Percentiles rank a stretch among this genome's conserved stretches.
Conservation (phyloP, 371 early-diverging fungal genomes). For the Entomophthora muscae region DNA sequence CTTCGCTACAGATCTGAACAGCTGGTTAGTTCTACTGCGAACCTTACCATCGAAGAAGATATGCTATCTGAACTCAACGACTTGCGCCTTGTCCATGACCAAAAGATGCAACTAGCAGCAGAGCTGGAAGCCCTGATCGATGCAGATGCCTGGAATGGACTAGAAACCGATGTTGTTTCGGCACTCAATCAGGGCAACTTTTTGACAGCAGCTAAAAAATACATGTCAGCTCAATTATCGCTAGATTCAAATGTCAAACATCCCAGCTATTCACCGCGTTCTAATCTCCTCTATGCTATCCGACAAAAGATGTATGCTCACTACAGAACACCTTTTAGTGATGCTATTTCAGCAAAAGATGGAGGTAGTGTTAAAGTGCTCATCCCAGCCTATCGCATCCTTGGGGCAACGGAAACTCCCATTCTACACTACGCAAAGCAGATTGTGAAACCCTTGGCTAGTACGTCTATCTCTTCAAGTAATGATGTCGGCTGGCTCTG, state of each 20-base stretch:
- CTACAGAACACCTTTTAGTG: background rate
- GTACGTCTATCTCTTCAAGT: background rate
- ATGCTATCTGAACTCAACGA: background rate
- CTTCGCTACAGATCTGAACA: background rate
- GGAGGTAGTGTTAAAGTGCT: background rate
- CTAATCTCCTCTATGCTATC: background rate
- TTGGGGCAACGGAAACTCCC: background rate
- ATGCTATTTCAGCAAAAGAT: background rate
- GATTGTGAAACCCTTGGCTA: background rate
- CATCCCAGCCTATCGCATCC: background rate
- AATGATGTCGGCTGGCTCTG: background rate
- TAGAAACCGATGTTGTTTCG: background rate
- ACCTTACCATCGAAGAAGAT: background rate
- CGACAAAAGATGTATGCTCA: background rate
- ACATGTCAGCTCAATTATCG: background rate
- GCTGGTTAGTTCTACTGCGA: background rate
- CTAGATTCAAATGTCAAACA: background rate
- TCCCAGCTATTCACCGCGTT: background rate
- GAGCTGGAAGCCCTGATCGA: background rate
- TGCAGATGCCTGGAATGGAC: background rate
- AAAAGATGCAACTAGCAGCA: background rate
- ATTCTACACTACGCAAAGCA: background rate
- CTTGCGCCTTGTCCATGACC: background rate
- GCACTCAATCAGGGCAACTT: background rate
- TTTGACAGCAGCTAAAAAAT: background rate